Evolutionary conservation across 176 grass and related monocot species (phyloP), one percentile per base, ranked within the genome.

Genomic region (Thalia dealbata): DNA sequence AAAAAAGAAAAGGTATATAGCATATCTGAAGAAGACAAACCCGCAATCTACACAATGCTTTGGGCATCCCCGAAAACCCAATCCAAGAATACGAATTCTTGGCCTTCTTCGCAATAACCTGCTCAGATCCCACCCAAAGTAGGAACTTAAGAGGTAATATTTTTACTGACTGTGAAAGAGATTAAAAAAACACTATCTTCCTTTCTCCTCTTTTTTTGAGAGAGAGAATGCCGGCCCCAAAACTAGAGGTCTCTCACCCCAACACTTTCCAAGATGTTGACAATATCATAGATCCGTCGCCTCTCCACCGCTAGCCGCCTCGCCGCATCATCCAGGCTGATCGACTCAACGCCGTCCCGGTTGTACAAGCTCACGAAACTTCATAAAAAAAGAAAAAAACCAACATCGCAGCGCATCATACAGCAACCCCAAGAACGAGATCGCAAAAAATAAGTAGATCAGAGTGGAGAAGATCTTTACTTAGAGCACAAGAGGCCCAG

Each of bases 201-300:
- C 16, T 50, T 38, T 63, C 28, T 64, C 11, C 54, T 19, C 9
- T 65, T 32, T 83, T n/a, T 72, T 50, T 75, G 15, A 21, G 26
- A 7, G 58, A 61, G 70, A 43, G 38, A 64, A 21, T 32, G 65
- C 28, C n/a, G 19, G 16, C 58, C 16, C 52, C 32, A 70, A 12
- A 60, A 55, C 76, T 30, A 12, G 1, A 11, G 52, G 29, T 55
- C 87, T 55, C 87, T 86, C 63, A 97, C 95, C 95, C 90, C 95
- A n/a, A 97, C 75, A 67, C 87, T 97, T 81, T 92, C 95, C 50
- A 97, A 81, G 12, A 97, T 87, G 16, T 93, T 97, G 72, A 97
- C 95, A n/a, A 97, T 97, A 74, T 97, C 87, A 67, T 97, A 97
- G 90, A 97, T 93, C 87, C 87, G 87, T 62, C 95, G 82, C 73